Evolutionary conservation across 192 early-diverging fungal species (phyloP).

Genomic region (Umbelopsis sp.): DNA sequence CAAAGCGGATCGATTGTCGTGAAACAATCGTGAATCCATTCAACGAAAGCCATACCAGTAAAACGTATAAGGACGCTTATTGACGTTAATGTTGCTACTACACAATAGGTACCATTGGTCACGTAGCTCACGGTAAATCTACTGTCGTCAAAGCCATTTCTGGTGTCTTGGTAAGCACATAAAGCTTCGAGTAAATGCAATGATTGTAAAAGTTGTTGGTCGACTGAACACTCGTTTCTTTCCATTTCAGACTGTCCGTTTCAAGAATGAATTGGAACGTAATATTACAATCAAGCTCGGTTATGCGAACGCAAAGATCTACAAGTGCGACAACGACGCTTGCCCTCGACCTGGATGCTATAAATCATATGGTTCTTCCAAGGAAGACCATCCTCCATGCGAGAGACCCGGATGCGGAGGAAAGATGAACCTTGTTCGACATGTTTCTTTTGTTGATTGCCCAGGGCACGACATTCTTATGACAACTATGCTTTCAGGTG

Average conservation of each 20-base stretch:
- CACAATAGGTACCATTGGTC: slow-evolving; percentile 90
- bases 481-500: slow-evolving; percentile 99
- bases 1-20: background rate
- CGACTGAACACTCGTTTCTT: background rate
- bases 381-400: slow-evolving; percentile 88
- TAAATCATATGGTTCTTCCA: slow-evolving; percentile 79
- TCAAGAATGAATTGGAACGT: slow-evolving; percentile 96
- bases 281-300: slow-evolving; percentile 99
- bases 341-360: slow-evolving; percentile 98
- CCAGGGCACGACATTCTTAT: slow-evolving; percentile 99
- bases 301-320: slow-evolving; percentile 99
- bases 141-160: slow-evolving; percentile 99
- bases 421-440: slow-evolving; percentile 82
- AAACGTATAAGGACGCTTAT: background rate
- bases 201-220: background rate
- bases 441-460: slow-evolving; percentile 98
- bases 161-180: slow-evolving; percentile 78
- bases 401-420: slow-evolving; percentile 86
- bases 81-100: background rate
- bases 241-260: slow-evolving; percentile 78
- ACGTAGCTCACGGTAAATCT: slow-evolving; percentile 99
- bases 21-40: no score
- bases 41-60: background rate
- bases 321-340: slow-evolving; percentile 92
- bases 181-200: background rate